Evolutionary conservation across 148 eudicot genomes (phyloP).

Genomic region (Arctostaphylos glauca): DNA sequence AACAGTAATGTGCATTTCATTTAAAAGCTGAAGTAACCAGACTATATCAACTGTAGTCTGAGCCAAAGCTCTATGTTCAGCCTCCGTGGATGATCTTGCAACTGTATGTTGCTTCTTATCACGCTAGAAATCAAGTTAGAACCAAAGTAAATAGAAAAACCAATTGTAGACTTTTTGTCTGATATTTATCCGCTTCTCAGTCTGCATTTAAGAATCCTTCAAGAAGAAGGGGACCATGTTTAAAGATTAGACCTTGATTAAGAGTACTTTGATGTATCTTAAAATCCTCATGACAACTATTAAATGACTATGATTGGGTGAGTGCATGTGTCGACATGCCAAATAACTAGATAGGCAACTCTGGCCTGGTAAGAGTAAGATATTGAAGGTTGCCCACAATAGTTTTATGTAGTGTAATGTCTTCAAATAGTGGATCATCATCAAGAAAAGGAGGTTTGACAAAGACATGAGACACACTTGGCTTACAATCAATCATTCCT

Average conservation of each 20-base stretch:
- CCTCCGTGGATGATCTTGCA: not conserved
- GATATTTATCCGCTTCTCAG: not conserved
- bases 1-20: not conserved
- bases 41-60: not conserved
- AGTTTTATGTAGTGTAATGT: not conserved
- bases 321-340: not conserved
- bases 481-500: too few species aligned
- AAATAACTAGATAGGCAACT: not conserved
- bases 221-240: too few species aligned
- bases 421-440: not conserved
- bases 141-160: not conserved
- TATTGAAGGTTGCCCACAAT: not conserved
- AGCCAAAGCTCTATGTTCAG: not conserved
- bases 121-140: not conserved
- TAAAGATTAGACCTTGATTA: too few species aligned
- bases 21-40: not conserved
- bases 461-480: too few species aligned
- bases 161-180: not conserved
- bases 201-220: too few species aligned
- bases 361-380: too few species aligned
- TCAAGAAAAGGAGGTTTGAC: too few species aligned
- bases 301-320: too few species aligned
- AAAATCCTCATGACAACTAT: too few species aligned
- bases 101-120: not conserved
- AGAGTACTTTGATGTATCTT: too few species aligned